Base-by-base conservation (phyloP, 192 early-diverging fungal species). In the Dimargaris xerosporica region DNA sequence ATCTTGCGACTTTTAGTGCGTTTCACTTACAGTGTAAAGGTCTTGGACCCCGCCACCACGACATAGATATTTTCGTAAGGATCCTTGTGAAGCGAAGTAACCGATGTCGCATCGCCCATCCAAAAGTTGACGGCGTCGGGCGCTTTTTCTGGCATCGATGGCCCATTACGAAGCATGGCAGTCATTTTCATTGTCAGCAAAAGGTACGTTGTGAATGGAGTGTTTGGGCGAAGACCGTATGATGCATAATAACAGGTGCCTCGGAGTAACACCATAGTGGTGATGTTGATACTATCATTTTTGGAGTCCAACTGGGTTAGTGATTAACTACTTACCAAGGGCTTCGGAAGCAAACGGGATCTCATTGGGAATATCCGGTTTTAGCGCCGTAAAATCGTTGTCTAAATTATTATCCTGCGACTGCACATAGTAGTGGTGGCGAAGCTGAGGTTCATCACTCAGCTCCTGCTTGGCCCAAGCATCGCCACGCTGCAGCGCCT, bases 111-210 rank as follows among this genome's bases (percentile, higher is more conserved):
- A 16, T 58, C 52, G 7, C 79, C 79, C 28, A 79, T 46, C 79
- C 79, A 81, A n/a, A 81, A 61, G 61, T 81, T 81, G 48, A 71
- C 69, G 4, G 79, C 79, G 62, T 81, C 78, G 31, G 72, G 71
- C 54, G 9, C 19, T 42, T 53, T 28, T 13, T 65, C 74, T 50
- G 23, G 19, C 11, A 19, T 11, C 19, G 45, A 46, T 46, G 11
- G 19, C 19, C 45, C 45, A 11, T 11, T 46, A 46, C 11, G 19
- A 19, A 25, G 47, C 2, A 25, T 50, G 10, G 10, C 10, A 50
- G 17, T 50, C 17, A 50, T 50, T 11, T 13, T 46, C 19, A 50
- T 50, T 19, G 2, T 50, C 23, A 50, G 47, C 47, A 50, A 39
- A 39, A 39, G 34, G 7, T 39, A 39, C 2, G 34, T 39, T 39